Evolutionary conservation across 2,329 filamentous ascomycete genomes (phyloP).

Genomic region (Fusarium mangiferae): DNA sequence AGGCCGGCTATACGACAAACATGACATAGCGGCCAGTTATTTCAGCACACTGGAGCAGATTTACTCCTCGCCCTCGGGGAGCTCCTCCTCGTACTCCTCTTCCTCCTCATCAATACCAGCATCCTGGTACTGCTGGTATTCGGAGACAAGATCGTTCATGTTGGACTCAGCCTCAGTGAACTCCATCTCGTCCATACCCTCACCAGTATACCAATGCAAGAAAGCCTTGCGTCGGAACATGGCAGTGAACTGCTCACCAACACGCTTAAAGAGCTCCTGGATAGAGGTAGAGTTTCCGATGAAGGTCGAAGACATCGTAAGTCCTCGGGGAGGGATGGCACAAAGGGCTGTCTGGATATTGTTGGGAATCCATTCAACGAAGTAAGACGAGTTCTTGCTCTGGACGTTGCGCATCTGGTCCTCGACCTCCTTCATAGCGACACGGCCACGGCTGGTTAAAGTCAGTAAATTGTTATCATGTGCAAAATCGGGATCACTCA

Average conservation of each 20-base stretch:
- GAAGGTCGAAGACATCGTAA: conserved; percentile 99
- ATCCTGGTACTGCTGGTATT: conserved; percentile 99
- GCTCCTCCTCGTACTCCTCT: conserved; percentile 94
- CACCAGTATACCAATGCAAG: conserved; percentile 99
- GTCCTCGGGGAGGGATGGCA: conserved; percentile 96
- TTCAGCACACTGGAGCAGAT: conserved; percentile 5
- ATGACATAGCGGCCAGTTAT: conserved; percentile 17
- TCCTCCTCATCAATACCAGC: conserved; percentile 96
- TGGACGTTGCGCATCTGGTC: conserved; percentile 99
- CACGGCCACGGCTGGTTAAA: conserved; percentile 84
- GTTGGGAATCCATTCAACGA: conserved; percentile 99
- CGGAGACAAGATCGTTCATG: conserved; percentile 99
- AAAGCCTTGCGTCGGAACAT: conserved; percentile 99
- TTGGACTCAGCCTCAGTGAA: conserved; percentile 99
- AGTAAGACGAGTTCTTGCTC: conserved; percentile 99
- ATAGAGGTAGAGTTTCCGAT: conserved; percentile 99
- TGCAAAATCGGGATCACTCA: conserved; percentile 55
- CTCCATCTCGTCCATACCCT: conserved; percentile 99
- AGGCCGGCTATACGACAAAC: conserved; percentile 39
- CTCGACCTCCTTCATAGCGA: conserved; percentile 99
- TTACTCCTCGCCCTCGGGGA: conserved; percentile 76
- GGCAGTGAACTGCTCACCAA: conserved; percentile 99
- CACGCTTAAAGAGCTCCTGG: conserved; percentile 99
- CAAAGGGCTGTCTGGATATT: conserved; percentile 99
- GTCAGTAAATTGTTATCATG: conserved; percentile 17